Evolutionary conservation across 306 rosid genomes (phyloP), one percentile per base, ranked within the genome.

Genomic region (Luffa aegyptiaca): DNA sequence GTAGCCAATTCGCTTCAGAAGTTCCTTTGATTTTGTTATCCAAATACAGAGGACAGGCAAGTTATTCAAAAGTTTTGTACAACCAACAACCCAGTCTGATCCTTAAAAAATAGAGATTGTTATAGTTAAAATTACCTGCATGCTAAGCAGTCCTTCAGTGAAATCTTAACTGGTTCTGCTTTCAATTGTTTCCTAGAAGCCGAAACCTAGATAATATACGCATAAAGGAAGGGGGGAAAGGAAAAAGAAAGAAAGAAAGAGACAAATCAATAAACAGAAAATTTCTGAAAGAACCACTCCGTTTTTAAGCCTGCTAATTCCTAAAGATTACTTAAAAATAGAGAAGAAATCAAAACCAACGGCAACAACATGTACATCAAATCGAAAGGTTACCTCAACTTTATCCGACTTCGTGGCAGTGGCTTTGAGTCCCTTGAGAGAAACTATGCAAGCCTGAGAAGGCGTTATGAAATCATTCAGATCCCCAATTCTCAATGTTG

Each of bases 131-230:
- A 21, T 8, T 66, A 92, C 98, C 98, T 95, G 97, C 97, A 95
- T 62, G 97, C 98, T 89, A 92, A 89, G 86, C 97, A 95, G 83
- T 95, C 98, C 87, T 95, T 95, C 77, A 92, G 93, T 7, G 98
- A 95, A 84, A 92, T 90, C 80, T 95, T 92, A 44, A 95, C 98
- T 14, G 98, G 97, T 57, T 91, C 98, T 55, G 87, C 61, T 84
- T 88, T 86, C 83, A 85, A 80, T 85, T 85, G 88, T 87, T 79
- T 86, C 46, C 70, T 81, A 31, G 93, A 83, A 78, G 69, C 83
- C 37, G 90, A 83, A 78, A 95, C 93, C 98, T 94, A 83, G 53
- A 82, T 33, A 70, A n/a, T 59, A 9, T 39, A 58, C n/a, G 12
- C 48, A 79, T 14, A 18, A 73, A 46, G 10, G 59, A 33, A 63